Conservation (phyloP, 2,329 filamentous ascomycete genomes). For the Emmonsia crescens region DNA sequence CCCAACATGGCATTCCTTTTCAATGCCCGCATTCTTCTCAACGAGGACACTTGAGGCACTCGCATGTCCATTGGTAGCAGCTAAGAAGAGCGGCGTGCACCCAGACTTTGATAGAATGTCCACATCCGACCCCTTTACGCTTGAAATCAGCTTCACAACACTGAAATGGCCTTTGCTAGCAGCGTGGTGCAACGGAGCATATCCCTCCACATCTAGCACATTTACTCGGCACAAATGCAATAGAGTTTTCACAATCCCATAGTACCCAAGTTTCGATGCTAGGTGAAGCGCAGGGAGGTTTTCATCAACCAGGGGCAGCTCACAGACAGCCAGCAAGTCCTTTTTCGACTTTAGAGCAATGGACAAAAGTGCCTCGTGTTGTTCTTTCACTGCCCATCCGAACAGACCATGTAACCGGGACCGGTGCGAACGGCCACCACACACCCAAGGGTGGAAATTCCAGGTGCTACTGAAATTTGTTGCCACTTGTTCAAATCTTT, state of each 20-base stretch:
- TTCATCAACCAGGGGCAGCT: neutral
- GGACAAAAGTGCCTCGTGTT: neutral
- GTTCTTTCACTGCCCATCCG: neutral
- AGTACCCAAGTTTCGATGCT: neutral
- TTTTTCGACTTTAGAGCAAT: neutral
- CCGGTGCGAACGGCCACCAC: neutral
- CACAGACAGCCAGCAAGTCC: neutral
- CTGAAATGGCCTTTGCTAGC: neutral
- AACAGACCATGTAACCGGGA: neutral
- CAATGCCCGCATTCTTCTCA: neutral
- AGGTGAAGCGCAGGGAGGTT: neutral
- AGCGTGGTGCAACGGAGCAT: neutral
- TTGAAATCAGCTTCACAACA: neutral
- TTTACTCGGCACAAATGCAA: neutral
- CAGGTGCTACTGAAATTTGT: neutral
- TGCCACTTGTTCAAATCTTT: neutral
- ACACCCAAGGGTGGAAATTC: conserved; percentile 1
- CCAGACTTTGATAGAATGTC: neutral
- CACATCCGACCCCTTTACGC: neutral
- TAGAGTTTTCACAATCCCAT: neutral
- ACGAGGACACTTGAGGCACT: neutral
- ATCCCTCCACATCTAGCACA: neutral
- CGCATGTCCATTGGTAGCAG: neutral
- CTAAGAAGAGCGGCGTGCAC: neutral
- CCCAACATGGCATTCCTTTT: too few species aligned